phyloP scores from a whole-genome alignment of 179 eudicot species.

The Actinidia polygama region DNA sequence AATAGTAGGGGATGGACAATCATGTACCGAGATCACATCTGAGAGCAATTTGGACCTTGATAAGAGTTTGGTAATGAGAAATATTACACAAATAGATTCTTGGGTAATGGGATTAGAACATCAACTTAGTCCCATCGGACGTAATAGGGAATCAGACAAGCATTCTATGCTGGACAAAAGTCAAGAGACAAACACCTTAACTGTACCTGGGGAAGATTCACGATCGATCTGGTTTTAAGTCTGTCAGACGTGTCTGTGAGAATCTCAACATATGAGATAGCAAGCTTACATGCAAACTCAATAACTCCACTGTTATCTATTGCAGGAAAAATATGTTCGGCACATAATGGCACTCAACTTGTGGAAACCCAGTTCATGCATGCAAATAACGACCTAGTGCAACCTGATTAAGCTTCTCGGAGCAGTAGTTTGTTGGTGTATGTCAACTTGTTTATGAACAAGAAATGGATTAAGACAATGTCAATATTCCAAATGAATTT shows the following conservation, averaged over 20 bases:
- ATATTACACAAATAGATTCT: neutral
- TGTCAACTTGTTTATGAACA: constrained; percentile 30
- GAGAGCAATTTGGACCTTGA: constrained; percentile 11
- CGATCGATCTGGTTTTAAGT: constrained; percentile 13
- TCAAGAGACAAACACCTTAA: constrained; percentile 12
- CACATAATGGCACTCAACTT: neutral
- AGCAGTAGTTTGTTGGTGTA: constrained; percentile 29
- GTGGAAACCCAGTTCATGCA: constrained; percentile 10
- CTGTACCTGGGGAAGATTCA: constrained; percentile 12
- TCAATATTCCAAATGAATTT: constrained; percentile 55
- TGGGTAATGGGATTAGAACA: neutral
- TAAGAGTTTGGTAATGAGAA: constrained; percentile 13
- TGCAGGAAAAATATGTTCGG: constrained; percentile 17
- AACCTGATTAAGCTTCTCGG: constrained; percentile 13
- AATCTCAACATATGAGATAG: constrained; percentile 2
- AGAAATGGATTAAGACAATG: constrained; percentile 37
- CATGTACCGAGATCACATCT: neutral
- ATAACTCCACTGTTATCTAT: constrained; percentile 21
- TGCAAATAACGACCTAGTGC: constrained; percentile 13
- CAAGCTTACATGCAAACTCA: constrained; percentile 8
- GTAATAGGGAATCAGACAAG: constrained; percentile 14
- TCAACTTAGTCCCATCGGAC: constrained; percentile 4
- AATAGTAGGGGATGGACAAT: neutral
- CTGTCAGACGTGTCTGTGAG: neutral
- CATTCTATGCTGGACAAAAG: neutral